Base-by-base conservation (phyloP, 768 basidiomycete species). In the Mycena filopes region DNA sequence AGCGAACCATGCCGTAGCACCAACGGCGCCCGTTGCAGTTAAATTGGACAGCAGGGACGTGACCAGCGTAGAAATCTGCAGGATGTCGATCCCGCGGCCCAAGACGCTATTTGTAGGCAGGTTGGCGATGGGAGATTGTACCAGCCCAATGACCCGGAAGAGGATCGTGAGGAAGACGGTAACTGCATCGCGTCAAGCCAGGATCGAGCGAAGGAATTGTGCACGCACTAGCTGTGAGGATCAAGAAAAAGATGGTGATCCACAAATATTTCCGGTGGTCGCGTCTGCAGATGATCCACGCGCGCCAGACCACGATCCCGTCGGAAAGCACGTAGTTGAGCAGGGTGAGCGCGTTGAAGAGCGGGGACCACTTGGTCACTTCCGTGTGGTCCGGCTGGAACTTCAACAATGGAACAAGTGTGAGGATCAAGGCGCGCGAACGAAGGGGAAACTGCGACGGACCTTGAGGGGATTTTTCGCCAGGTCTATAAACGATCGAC, bases 21-120 rank as follows among this genome's bases (percentile, higher is more conserved):
- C 60, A 23, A 67, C 66, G 12, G 63, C 55, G 8, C 59, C 67
- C 1, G 67, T 69, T 10, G 67, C 67, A 51, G 59, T 51, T 6
- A 69, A 45, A 55, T 69, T 69, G 43, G 67, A 69, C 16, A 69
- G 45, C 26, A 60, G 21, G 12, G 63, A 65, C 41, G 67, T 58
- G 8, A 23, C 42, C 43, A 69, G n/a, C 12, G 63, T 62, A 0
- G 36, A n/a, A 8, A 69, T 20, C 46, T 69, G 67, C 3, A 65
- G 46, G n/a, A 55, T 23, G 33, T 65, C 40, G 51, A 65, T 62
- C 29, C 25, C 45, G 6, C 20, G 26, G 13, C 3, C 29, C 11
- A 65, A 4, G 1, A 25, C 16, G 25, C 15, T 58, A 16, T 18
- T 54, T 21, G 40, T 25, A 16, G 50, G 36, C 15, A 69, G 29